Base-by-base conservation (phyloP, 495 filamentous ascomycete genomes). In the Apodospora peruviana region DNA sequence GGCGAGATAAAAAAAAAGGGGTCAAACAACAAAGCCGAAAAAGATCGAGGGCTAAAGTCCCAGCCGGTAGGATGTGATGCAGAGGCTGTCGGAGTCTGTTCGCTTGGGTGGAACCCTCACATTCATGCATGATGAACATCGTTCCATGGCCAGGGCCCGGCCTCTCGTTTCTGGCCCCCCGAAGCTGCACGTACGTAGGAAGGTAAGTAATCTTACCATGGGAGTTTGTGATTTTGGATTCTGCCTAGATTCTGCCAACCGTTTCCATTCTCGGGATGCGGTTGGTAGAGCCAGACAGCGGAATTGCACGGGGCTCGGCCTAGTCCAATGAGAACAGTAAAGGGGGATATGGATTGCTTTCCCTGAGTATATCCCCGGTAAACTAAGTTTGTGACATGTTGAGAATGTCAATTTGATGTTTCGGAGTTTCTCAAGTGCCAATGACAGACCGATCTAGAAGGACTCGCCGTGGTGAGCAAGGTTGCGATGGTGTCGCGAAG, bases 71-170 rank as follows among this genome's bases (percentile, higher is more conserved):
- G 32, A 53, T 48, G 38, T 58, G 55, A 53, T 16, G 52, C 52
- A 55, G 32, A 50, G n/a, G 38, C 35, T 50, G 56, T 59, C 46
- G 37, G 51, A 55, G 48, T 51, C 44, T 47, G 51, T 51, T 48
- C 48, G 44, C 43, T n/a, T 40, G 27, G 47, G 50, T 47, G 55
- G 35, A 10, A 14, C 7, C 47, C 47, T 27, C 11, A 38, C 18
- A 36, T 55, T 59, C 52, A 59, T 59, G 56, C 56, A 47, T 52
- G 9, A 42, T 39, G 46, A 3, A 10, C 40, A 43, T 18, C 24
- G 32, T 22, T 34, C 18, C 3, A 5, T 23, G 29, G 29, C 18
- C 18, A 10, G 3, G 39, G 20, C 41, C 20, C 24, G 41, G 21
- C 16, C 8, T 14, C 24, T 4, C 11, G 41, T 18, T 16, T 43